phyloP scores from a whole-genome alignment of 2,329 filamentous ascomycete species.

The Fusarium beomiforme region DNA sequence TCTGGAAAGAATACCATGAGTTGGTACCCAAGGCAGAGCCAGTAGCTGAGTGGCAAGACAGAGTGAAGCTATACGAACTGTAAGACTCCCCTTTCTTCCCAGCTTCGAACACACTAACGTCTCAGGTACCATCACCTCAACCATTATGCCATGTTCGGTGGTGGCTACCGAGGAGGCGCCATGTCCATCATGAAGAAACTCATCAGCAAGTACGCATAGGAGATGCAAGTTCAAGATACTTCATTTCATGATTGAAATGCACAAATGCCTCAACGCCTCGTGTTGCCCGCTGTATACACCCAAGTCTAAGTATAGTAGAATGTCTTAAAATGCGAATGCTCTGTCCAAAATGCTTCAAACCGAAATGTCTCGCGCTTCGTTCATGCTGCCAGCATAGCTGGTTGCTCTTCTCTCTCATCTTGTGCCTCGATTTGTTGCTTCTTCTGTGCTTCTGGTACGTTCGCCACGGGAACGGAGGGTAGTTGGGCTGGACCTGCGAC shows the following conservation, averaged over 20 bases:
- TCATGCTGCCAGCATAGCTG: slow-evolving; percentile 53
- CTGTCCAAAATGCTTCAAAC: slow-evolving; percentile 6
- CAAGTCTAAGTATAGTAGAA: slow-evolving; percentile 33
- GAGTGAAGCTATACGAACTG: slow-evolving; percentile 83
- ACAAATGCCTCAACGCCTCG: slow-evolving; percentile 40
- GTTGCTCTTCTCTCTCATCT: slow-evolving; percentile 44
- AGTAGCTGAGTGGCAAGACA: slow-evolving; percentile 83
- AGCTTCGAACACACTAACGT: background rate
- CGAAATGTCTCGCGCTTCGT: background rate
- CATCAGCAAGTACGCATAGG: slow-evolving; percentile 72
- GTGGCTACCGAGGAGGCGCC: slow-evolving; percentile 79
- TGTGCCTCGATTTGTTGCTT: slow-evolving; percentile 29
- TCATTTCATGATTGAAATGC: slow-evolving; percentile 24
- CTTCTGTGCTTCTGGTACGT: slow-evolving; percentile 45
- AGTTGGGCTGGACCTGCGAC: slow-evolving; percentile 42
- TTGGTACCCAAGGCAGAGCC: slow-evolving; percentile 84
- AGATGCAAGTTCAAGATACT: slow-evolving; percentile 1
- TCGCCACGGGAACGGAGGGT: slow-evolving; percentile 47
- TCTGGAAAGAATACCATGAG: slow-evolving; percentile 81
- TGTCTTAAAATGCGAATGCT: slow-evolving; percentile 27
- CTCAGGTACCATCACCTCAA: slow-evolving; percentile 88
- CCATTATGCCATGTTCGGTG: slow-evolving; percentile 86
- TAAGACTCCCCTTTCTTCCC: slow-evolving; percentile 53
- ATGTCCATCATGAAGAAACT: slow-evolving; percentile 82
- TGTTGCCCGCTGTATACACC: slow-evolving; percentile 39